These are phyloP conservation scores for Tolypocladium endophyticum DNA, from an alignment of 2,329 filamentous ascomycete species.

Conservation along the genomic window DNA sequence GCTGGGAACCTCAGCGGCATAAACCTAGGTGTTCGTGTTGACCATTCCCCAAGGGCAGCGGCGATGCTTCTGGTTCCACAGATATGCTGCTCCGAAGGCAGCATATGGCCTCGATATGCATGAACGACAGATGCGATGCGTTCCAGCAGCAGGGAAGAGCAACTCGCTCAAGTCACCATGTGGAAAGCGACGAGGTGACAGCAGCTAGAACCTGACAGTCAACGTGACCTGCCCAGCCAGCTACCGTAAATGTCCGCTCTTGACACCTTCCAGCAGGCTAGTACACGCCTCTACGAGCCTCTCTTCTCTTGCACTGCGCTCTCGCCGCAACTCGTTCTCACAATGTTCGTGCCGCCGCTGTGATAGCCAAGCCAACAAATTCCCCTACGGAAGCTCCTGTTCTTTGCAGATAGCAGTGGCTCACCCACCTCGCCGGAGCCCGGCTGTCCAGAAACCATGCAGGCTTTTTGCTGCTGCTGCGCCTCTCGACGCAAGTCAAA, in stretches of 20 bases:
- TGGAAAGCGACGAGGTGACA: background rate
- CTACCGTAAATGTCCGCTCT: background rate
- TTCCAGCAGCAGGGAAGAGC: background rate
- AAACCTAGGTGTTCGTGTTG: background rate
- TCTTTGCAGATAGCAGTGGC: background rate
- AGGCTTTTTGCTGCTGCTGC: conserved; percentile 15
- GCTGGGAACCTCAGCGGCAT: background rate
- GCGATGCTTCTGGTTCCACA: background rate
- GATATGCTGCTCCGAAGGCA: background rate
- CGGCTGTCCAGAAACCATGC: conserved; percentile 3
- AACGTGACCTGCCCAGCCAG: background rate
- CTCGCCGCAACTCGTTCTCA: background rate
- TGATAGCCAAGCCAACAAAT: background rate
- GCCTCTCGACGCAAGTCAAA: conserved; percentile 4
- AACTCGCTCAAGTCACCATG: background rate
- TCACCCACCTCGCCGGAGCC: background rate
- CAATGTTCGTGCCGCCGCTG: background rate
- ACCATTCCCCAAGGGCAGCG: background rate
- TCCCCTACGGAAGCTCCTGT: background rate
- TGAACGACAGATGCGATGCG: background rate
- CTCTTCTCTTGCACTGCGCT: background rate
- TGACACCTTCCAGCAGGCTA: background rate
- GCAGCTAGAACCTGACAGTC: background rate
- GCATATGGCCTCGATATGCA: background rate
- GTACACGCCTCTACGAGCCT: background rate